Conservation (phyloP, 2,329 filamentous ascomycete genomes). For the Xylaria digitata region DNA sequence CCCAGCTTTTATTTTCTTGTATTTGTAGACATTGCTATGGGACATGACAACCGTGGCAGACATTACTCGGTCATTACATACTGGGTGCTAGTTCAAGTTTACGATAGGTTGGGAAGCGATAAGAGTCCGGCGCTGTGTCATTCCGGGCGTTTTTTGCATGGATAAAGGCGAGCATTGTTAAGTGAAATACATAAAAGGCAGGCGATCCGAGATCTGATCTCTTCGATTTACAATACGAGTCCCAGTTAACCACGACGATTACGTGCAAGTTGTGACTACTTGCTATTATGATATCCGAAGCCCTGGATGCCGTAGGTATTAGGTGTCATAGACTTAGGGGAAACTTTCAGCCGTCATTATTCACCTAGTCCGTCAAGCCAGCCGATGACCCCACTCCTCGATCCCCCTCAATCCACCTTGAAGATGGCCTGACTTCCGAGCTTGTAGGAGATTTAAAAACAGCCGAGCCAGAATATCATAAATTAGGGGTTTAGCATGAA, state of each 20-base stretch:
- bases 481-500: neutral
- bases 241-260: neutral
- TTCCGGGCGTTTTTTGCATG: constrained; percentile 23
- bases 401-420: neutral
- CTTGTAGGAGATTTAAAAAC: constrained; percentile 23
- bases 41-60: constrained; percentile 6
- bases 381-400: constrained; percentile 27
- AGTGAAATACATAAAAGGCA: constrained; percentile 28
- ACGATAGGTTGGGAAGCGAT: constrained; percentile 11
- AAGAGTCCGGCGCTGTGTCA: constrained; percentile 27
- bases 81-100: constrained; percentile 16
- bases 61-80: neutral
- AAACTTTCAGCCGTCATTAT: constrained; percentile 28
- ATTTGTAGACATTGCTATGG: constrained; percentile 29
- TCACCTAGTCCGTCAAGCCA: constrained; percentile 12
- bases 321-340: constrained; percentile 9
- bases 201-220: constrained; percentile 13
- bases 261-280: neutral
- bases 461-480: constrained; percentile 1
- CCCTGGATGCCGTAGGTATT: neutral
- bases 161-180: constrained; percentile 22
- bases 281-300: neutral
- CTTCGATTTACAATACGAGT: constrained; percentile 19
- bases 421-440: constrained; percentile 5
- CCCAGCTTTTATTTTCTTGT: constrained; percentile 16